These are phyloP conservation scores for Acer campestre DNA, from an alignment of 345 rosid species.

Conservation along the genomic window DNA sequence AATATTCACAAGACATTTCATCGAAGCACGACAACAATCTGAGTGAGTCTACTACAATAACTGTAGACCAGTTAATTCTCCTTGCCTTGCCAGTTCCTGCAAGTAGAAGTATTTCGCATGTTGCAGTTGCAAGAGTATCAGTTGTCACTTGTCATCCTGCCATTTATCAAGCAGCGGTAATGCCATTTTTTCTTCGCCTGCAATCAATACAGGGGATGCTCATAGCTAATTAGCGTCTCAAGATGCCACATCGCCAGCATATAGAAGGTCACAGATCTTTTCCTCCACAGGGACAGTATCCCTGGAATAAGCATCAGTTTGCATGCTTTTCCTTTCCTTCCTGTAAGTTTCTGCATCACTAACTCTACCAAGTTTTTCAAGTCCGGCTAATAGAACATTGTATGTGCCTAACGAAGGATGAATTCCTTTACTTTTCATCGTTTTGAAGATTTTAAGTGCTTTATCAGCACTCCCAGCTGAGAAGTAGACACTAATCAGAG, in stretches of 20 bases:
- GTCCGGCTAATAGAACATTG: constrained; percentile 65
- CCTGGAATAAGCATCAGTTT: constrained; percentile 29
- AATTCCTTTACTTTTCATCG: constrained; percentile 57
- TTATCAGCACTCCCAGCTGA: constrained; percentile 74
- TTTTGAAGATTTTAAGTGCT: constrained; percentile 58
- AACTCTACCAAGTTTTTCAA: constrained; percentile 55
- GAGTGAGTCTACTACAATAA: neutral
- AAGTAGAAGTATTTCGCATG: neutral
- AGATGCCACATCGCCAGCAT: constrained; percentile 36
- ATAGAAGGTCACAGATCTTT: constrained; percentile 76
- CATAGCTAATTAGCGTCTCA: constrained; percentile 12
- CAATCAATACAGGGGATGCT: neutral
- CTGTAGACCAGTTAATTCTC: neutral
- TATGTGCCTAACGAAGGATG: constrained; percentile 69
- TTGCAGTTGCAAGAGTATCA: neutral
- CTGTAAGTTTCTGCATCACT: constrained; percentile 45
- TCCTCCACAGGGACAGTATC: constrained; percentile 41
- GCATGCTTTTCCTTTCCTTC: constrained; percentile 64
- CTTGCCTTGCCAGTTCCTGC: neutral
- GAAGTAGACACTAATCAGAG: constrained; percentile 66
- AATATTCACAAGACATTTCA: too few species aligned
- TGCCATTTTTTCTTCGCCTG: neutral
- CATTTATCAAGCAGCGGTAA: neutral
- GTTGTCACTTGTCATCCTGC: neutral
- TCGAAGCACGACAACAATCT: neutral